phyloP scores from a whole-genome alignment of 495 filamentous ascomycete genomes.

The Annulohypoxylon nitens region DNA sequence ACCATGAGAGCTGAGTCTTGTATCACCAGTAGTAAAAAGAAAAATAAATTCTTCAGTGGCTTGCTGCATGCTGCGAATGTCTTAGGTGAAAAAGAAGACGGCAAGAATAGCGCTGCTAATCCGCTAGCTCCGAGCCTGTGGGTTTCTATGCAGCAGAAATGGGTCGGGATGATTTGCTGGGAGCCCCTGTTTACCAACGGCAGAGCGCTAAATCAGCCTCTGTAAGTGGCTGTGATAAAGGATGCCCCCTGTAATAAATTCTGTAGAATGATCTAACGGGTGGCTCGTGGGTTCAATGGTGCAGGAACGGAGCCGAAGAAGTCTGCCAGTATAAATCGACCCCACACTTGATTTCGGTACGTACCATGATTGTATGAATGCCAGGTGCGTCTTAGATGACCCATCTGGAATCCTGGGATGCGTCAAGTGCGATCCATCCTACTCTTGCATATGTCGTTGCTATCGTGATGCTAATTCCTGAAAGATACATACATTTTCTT shows the following conservation, averaged over 20 bases:
- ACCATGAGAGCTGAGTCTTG: background rate
- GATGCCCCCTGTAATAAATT: background rate
- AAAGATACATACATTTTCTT: background rate
- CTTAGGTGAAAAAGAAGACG: background rate
- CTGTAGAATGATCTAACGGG: background rate
- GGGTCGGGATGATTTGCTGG: constrained; percentile 19
- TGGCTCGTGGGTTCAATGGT: background rate
- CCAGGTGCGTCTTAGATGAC: background rate
- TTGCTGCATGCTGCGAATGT: background rate
- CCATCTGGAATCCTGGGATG: background rate
- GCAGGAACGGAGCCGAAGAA: constrained; percentile 10
- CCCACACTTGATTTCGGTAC: constrained; percentile 1
- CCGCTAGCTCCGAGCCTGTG: background rate
- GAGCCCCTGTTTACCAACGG: background rate
- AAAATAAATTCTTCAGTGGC: background rate
- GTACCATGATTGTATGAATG: background rate
- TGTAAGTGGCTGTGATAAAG: constrained; percentile 25
- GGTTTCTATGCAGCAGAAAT: background rate
- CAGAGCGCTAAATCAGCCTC: constrained; percentile 26
- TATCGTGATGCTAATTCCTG: constrained; percentile 1
- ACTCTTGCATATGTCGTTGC: constrained; percentile 5
- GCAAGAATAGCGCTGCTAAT: background rate
- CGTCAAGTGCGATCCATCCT: background rate
- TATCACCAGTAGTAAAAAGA: background rate
- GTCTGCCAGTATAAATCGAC: background rate